Percentiles rank a stretch among this genome's conserved stretches.
phyloP scores from a whole-genome alignment of 2,329 filamentous ascomycete genomes.

The Trichoderma simmonsii region DNA sequence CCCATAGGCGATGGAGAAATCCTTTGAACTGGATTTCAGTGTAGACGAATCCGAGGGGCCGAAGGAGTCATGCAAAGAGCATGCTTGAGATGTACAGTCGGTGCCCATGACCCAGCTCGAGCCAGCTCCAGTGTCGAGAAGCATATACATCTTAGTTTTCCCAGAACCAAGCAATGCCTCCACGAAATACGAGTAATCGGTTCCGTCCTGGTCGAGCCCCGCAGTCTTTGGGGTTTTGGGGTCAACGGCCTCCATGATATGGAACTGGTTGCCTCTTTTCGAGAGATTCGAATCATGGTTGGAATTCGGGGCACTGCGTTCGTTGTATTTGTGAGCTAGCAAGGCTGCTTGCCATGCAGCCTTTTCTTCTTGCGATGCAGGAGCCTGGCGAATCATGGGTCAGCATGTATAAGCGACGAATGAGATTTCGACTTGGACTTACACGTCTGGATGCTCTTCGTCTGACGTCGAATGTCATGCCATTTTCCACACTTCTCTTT shows the following conservation, averaged over 20 bases:
- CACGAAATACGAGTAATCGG: constrained; percentile 64
- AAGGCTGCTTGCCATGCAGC: constrained; percentile 33
- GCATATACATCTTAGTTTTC: constrained; percentile 55
- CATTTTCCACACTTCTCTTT: constrained; percentile 24
- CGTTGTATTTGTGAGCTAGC: constrained; percentile 20
- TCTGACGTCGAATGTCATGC: constrained; percentile 42
- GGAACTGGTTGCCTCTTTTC: constrained; percentile 46
- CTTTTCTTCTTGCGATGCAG: constrained; percentile 32
- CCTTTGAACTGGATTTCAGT: constrained; percentile 49
- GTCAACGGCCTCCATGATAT: constrained; percentile 44
- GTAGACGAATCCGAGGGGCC: constrained; percentile 63
- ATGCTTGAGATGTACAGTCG: constrained; percentile 64
- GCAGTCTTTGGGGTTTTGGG: constrained; percentile 48
- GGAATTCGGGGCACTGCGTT: background rate
- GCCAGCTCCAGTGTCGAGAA: constrained; percentile 64
- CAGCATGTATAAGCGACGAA: background rate
- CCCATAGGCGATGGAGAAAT: constrained; percentile 71
- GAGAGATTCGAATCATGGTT: constrained; percentile 20
- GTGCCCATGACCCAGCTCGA: constrained; percentile 83
- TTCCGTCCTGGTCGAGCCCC: constrained; percentile 61
- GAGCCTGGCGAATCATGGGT: constrained; percentile 27
- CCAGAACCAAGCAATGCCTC: constrained; percentile 55
- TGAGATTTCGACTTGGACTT: background rate
- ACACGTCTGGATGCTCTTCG: constrained; percentile 30
- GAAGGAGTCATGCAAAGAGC: constrained; percentile 67